A percentile compares a stretch with the other conserved stretches of the same genome.
phyloP scores from a whole-genome alignment of 202 grass and related monocot genomes.

The Alloteropsis angusta region DNA sequence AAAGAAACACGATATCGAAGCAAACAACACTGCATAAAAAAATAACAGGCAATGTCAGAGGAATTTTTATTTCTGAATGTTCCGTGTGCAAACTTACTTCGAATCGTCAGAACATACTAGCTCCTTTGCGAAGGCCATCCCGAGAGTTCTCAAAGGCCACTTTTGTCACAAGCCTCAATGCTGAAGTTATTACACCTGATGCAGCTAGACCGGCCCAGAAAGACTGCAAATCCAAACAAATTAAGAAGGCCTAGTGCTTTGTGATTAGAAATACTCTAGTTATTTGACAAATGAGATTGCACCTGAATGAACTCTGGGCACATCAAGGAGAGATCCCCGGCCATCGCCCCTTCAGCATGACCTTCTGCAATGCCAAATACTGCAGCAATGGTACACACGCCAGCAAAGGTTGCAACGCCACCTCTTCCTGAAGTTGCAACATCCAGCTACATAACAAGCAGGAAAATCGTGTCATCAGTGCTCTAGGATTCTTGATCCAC shows the following conservation, averaged over 20 bases:
- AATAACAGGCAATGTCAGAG: neutral
- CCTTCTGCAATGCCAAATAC: conserved; percentile 56
- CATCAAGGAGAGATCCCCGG: conserved; percentile 71
- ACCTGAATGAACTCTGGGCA: conserved; percentile 71
- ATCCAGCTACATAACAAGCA: conserved; percentile 42
- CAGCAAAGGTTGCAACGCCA: conserved; percentile 45
- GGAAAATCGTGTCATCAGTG: neutral
- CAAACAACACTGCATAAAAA: conserved; percentile 47
- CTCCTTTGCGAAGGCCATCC: conserved; percentile 61
- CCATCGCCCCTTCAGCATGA: conserved; percentile 65
- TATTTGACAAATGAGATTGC: neutral
- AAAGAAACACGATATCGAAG: conserved; percentile 49
- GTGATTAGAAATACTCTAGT: neutral
- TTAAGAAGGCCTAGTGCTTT: neutral
- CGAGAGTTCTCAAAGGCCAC: conserved; percentile 54
- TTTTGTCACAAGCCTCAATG: conserved; percentile 57
- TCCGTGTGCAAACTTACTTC: neutral
- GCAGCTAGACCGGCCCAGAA: conserved; percentile 52
- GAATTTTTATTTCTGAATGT: neutral
- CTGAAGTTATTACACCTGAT: conserved; percentile 46
- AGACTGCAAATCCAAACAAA: conserved; percentile 31
- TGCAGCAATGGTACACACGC: conserved; percentile 35
- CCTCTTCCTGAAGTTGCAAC: conserved; percentile 49
- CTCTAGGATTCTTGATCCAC: neutral
- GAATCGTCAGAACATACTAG: conserved; percentile 32